Base-by-base conservation (phyloP, 2,329 filamentous ascomycete species). In the Ophiocordyceps camponoti-rufipedis region DNA sequence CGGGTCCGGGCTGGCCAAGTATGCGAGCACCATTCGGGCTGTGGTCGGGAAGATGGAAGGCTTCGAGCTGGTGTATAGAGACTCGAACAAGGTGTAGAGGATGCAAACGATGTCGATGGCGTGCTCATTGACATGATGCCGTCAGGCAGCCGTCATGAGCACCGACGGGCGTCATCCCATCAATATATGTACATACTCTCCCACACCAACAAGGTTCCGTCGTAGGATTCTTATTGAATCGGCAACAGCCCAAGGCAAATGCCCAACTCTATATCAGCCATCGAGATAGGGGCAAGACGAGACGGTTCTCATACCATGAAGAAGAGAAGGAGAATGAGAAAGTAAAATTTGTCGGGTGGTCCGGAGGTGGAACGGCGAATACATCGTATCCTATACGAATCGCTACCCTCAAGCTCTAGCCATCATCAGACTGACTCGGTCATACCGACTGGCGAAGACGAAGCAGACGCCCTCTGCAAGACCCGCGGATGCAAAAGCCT, bases 1-100 rank as follows among this genome's bases (percentile, higher is more conserved):
- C 47, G 46, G 64, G 0, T 67, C 61, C 0, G 66, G 66, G 0
- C 56, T 69, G 14, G 58, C 59, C 0, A 39, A 33, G 3, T 70
- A 69, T 42, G 45, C 44, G 6, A 29, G 12, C 0, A 55, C 62
- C 43, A 60, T 64, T 42, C 52, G 60, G 14, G 46, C 49, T 6
- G 62, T 58, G 2, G 50, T 67, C 28, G 57, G 61, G 39, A 51
- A 42, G 18, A 58, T 62, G 60, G 50, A 55, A 4, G 64, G 62
- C 0, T 67, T 66, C 41, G 54, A 58, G 2, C 40, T 58, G n/a
- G 54, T 56, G 16, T 38, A 43, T 44, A 4, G 28, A 12, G 19
- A 28, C 13, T 42, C 23, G 23, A 23, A 23, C 23, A 23, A 23
- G 23, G 32, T 42, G 41, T 13, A 4, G 19, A 23, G 29, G 23